Conservation (phyloP, 306 rosid species). For the Cucumis cinereus region DNA sequence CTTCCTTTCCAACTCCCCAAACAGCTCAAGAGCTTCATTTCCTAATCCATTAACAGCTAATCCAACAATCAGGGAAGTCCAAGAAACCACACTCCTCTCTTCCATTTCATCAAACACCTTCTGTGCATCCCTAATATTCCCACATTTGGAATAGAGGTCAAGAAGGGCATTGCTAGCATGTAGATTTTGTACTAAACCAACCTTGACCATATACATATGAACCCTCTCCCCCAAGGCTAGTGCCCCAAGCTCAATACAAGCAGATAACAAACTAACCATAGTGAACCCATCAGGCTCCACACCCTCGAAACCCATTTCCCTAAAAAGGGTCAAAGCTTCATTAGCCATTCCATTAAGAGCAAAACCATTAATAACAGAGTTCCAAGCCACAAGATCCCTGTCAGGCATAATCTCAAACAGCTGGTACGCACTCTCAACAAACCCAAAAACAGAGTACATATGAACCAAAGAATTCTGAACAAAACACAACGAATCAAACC, state of each 20-base stretch:
- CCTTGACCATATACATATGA: constrained; percentile 26
- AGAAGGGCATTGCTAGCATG: constrained; percentile 25
- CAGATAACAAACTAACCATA: constrained; percentile 32
- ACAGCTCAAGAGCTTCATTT: constrained; percentile 23
- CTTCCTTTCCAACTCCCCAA: constrained; percentile 16
- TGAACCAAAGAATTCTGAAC: constrained; percentile 32
- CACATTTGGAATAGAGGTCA: constrained; percentile 35
- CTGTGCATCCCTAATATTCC: constrained; percentile 18
- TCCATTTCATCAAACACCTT: constrained; percentile 23
- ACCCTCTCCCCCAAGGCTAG: constrained; percentile 30
- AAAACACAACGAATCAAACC: constrained; percentile 28
- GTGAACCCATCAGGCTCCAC: constrained; percentile 35
- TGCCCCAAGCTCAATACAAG: constrained; percentile 35
- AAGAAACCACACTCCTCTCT: constrained; percentile 25
- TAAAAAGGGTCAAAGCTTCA: constrained; percentile 25
- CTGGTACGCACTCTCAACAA: constrained; percentile 18
- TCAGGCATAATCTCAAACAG: constrained; percentile 24
- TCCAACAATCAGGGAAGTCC: constrained; percentile 32
- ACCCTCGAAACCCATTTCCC: constrained; percentile 20
- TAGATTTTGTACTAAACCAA: constrained; percentile 12
- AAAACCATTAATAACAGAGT: constrained; percentile 32
- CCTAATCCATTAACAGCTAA: constrained; percentile 36
- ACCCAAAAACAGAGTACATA: constrained; percentile 20
- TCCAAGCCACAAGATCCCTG: constrained; percentile 40
- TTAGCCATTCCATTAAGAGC: constrained; percentile 32